Evolutionary conservation across 192 early-diverging fungal species (phyloP), one percentile per base, ranked within the genome.

Genomic region (Allomyces macrogynus): DNA sequence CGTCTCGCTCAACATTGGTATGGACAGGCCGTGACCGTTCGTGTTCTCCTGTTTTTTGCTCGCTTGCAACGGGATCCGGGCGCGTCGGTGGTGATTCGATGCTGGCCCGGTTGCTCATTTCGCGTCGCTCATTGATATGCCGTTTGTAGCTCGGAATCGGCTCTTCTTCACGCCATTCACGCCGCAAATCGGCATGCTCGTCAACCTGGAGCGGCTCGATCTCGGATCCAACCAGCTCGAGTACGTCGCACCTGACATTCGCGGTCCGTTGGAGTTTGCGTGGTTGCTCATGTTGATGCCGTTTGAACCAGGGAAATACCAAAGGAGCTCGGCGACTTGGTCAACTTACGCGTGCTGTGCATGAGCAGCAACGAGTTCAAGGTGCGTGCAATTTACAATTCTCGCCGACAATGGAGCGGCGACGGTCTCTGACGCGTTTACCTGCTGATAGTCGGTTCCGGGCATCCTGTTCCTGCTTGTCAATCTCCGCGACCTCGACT

Each of bases 101-200:
- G n/a, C n/a, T n/a, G n/a, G n/a, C n/a, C n/a, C n/a, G n/a, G n/a
- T n/a, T 57, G 16, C 49, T 57, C 49, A n/a, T 57, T 5, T 57
- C 49, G 16, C 49, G 12, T 57, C 20, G 12, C 20, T n/a, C 16
- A 40, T 40, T 40, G 0, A 40, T 40, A 2, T 40, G 32, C 32
- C 32, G n/a, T 7, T 0, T 64, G 1, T 26, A 64, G 64, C 64
- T 1, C 64, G 27, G 5, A 64, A 64, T 43, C 23, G 64, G 16
- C 43, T 64, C 23, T 64, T 64, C 22, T 64, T 64, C 32, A 24
- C 64, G 10, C 64, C 64, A 12, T 26, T 64, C 32, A n/a, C 64
- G 23, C 64, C 64, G 16, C 32, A 42, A 14, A 64, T 64, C 22
- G 64, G 64, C 20, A 64, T 26, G 20, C 43, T 43, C 18, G 10